Evolutionary conservation across 768 basidiomycete genomes (phyloP).

Genomic region (Lactifluus pinguis): DNA sequence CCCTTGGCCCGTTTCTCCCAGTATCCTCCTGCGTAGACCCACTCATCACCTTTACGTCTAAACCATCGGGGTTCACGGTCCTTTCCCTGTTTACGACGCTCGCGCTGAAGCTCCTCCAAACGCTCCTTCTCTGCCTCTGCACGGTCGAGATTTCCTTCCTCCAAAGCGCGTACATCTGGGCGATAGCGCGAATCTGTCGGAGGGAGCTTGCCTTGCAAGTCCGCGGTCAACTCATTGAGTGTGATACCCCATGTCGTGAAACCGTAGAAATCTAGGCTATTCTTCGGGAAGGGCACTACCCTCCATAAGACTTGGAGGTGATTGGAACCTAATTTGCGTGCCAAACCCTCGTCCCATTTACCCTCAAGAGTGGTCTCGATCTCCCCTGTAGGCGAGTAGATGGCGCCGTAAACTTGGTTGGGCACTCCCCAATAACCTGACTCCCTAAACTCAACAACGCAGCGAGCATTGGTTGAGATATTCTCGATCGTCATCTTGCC

Average conservation of each 20-base stretch:
- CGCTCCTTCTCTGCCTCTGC: constrained; percentile 67
- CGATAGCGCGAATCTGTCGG: constrained; percentile 76
- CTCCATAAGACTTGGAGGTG: constrained; percentile 76
- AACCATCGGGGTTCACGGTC: constrained; percentile 72
- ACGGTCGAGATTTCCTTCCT: constrained; percentile 59
- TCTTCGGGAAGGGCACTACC: constrained; percentile 60
- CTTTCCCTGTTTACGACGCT: constrained; percentile 50
- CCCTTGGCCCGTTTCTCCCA: constrained; percentile 66
- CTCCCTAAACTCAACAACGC: constrained; percentile 79
- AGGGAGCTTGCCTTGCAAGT: constrained; percentile 55
- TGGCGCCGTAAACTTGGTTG: constrained; percentile 59
- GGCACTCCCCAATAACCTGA: constrained; percentile 75
- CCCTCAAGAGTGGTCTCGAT: constrained; percentile 64
- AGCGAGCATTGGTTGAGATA: constrained; percentile 41
- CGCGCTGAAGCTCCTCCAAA: constrained; percentile 70
- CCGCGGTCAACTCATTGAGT: constrained; percentile 68
- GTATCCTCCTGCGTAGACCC: constrained; percentile 71
- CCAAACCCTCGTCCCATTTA: constrained; percentile 81
- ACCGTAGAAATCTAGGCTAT: constrained; percentile 66
- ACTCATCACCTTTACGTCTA: constrained; percentile 56
- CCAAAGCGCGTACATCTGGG: constrained; percentile 76
- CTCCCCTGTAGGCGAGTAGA: constrained; percentile 46
- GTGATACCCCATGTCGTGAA: constrained; percentile 75
- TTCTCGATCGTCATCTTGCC: constrained; percentile 75
- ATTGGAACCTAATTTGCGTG: constrained; percentile 55